phyloP scores from a whole-genome alignment of 228 moss, liverwort and hornwort species.

The Sphagnum fallax region DNA sequence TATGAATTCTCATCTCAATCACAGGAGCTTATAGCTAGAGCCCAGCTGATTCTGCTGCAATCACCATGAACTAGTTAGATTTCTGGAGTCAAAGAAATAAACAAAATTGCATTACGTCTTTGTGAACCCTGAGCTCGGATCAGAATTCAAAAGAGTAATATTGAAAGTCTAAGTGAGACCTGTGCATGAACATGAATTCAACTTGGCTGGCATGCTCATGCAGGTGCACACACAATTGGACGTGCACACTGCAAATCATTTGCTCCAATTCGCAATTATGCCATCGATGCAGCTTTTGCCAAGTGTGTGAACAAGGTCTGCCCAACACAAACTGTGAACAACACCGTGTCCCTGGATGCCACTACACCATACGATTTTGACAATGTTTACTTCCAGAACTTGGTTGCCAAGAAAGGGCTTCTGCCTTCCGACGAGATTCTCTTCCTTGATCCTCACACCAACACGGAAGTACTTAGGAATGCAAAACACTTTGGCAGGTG shows the following conservation, averaged over 20 bases:
- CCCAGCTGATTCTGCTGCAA: not conserved
- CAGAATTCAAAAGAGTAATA: not conserved
- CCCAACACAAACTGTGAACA: slow-evolving; percentile 39
- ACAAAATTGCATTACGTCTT: not conserved
- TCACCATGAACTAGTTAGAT: too few relatives aligned
- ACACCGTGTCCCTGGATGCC: slow-evolving; percentile 21
- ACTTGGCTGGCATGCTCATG: not conserved
- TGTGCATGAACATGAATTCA: too few relatives aligned
- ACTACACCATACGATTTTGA: slow-evolving; percentile 36
- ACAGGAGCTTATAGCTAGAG: not conserved
- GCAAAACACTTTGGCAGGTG: slow-evolving; percentile 25
- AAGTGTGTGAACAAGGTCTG: slow-evolving; percentile 30
- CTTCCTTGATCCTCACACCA: slow-evolving; percentile 28
- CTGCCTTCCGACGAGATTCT: slow-evolving; percentile 36
- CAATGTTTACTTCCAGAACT: slow-evolving; percentile 44
- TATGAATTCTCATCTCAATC: too few relatives aligned
- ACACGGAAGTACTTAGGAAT: slow-evolving; percentile 26
- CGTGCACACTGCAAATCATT: slow-evolving; percentile 37
- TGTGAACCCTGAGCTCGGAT: not conserved
- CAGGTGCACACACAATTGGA: slow-evolving; percentile 54
- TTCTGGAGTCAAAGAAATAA: not conserved
- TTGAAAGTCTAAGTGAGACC: too few relatives aligned
- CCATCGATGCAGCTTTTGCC: slow-evolving; percentile 37
- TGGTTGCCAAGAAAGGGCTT: slow-evolving; percentile 39
- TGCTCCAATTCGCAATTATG: slow-evolving; percentile 34